phyloP scores from a whole-genome alignment of 2,329 filamentous ascomycete species.

The Fusarium sp. region DNA sequence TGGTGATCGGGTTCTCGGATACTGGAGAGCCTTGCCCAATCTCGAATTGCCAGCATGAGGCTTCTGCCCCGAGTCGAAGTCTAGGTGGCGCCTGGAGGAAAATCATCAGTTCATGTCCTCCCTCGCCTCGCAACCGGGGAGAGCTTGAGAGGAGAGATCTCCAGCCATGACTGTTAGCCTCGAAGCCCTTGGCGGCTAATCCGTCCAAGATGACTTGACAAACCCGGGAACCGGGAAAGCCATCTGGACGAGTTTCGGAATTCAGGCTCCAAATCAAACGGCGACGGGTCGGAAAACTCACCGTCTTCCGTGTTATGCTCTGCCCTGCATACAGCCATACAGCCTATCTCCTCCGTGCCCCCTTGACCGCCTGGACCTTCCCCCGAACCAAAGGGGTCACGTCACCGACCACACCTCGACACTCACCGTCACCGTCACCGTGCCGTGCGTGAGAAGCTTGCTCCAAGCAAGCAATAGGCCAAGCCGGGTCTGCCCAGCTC shows the following conservation, averaged over 20 bases:
- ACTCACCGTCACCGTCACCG: slow-evolving; percentile 9
- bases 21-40: slow-evolving; percentile 21
- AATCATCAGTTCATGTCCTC: not conserved
- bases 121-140: not conserved
- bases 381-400: not conserved
- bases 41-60: slow-evolving; percentile 28
- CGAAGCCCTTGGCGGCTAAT: slow-evolving; percentile 1
- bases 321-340: no score
- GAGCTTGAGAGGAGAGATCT: not conserved
- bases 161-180: not conserved
- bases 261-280: not conserved
- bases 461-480: not conserved
- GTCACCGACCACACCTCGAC: slow-evolving; percentile 21
- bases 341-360: not conserved
- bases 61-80: not conserved
- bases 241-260: not conserved
- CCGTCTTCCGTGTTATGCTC: not conserved
- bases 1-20: slow-evolving; percentile 5
- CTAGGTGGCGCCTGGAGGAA: not conserved
- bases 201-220: not conserved
- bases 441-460: not conserved
- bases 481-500: not conserved
- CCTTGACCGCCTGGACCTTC: not conserved
- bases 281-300: not conserved
- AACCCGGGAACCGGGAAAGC: not conserved